These are phyloP conservation scores for Malassezia sp. DNA, from an alignment of 1,284 basidiomycete species.

Conservation along the genomic window DNA sequence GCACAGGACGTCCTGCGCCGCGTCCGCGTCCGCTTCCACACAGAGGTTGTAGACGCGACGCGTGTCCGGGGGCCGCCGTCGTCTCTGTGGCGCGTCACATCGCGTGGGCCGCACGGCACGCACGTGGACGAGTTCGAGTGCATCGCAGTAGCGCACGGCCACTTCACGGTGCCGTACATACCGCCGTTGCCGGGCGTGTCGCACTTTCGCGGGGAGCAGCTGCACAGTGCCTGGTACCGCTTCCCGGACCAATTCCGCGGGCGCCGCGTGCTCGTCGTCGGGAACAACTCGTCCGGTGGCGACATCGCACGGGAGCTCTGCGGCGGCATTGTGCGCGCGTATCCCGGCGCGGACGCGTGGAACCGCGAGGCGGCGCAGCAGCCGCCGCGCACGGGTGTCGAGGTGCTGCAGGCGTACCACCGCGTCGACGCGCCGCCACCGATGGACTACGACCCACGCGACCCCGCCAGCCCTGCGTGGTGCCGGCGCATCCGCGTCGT, in stretches of 20 bases:
- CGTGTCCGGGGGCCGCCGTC: not conserved
- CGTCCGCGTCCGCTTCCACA: constrained; percentile 44
- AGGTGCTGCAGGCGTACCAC: constrained; percentile 28
- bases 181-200: constrained; percentile 48
- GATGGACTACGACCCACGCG: constrained; percentile 38
- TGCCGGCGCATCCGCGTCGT: constrained; percentile 30
- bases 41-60: constrained; percentile 42
- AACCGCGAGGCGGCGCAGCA: not conserved
- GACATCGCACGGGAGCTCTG: constrained; percentile 51
- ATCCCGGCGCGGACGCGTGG: constrained; percentile 15
- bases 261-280: constrained; percentile 51
- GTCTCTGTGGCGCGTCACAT: constrained; percentile 12
- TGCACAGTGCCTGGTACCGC: constrained; percentile 51
- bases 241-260: constrained; percentile 34
- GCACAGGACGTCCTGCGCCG: constrained; percentile 19
- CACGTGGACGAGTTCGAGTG: constrained; percentile 20
- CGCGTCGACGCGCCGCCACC: constrained; percentile 26
- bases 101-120: not conserved
- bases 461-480: constrained; percentile 26
- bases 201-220: constrained; percentile 47
- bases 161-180: constrained; percentile 51
- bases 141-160: constrained; percentile 48
- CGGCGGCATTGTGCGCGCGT: constrained; percentile 25
- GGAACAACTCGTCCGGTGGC: constrained; percentile 51
- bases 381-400: not conserved